Evolutionary conservation across 2,329 filamentous ascomycete species (phyloP), one percentile per base, ranked within the genome.

Genomic region (Ustilaginoidea virens): DNA sequence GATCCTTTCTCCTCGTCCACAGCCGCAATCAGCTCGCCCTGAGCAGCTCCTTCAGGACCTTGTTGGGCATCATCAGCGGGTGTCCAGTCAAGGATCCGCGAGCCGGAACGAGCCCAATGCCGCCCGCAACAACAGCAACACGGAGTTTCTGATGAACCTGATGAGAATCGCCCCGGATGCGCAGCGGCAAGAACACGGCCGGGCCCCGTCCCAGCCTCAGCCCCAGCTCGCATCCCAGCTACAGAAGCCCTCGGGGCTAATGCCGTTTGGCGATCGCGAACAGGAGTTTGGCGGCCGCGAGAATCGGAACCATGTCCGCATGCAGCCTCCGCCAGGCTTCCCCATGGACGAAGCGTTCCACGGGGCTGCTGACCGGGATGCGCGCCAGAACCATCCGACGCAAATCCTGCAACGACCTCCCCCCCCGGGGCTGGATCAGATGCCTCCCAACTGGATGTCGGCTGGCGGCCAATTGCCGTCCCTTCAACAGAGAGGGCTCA

Each of bases 141-240:
- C 78, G n/a, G 80, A 92, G 38, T 86, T 90, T 47, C 58, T 93
- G 27, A 80, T 92, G 53, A 80, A 75, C 36, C 63, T 93, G 17
- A 90, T 93, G 80, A 61, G 65, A 33, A 55, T 55, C 21, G 47
- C 46, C 1, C 56, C 63, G 0, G 66, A 72, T 17, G 49, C 55
- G 5, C 62, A 63, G 22, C 54, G 61, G 35, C 56, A 58, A 19
- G 69, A 73, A 29, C 66, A 68, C 32, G 45, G 27, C n/a, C 30
- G 33, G 14, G 34, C 29, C 15, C 31, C 29, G 24, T 31, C 28
- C 7, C 38, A 37, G 14, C 31, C 28, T 7, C 38, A 37, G 14
- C 31, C 33, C 5, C 39, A 32, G 17, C 33, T 30, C 13, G 31
- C 15, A 17, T 16, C 35, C 21, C 39, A 35, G 18, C 15, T 29